phyloP scores from a whole-genome alignment of 768 basidiomycete genomes.

The Auriscalpium microsporum region DNA sequence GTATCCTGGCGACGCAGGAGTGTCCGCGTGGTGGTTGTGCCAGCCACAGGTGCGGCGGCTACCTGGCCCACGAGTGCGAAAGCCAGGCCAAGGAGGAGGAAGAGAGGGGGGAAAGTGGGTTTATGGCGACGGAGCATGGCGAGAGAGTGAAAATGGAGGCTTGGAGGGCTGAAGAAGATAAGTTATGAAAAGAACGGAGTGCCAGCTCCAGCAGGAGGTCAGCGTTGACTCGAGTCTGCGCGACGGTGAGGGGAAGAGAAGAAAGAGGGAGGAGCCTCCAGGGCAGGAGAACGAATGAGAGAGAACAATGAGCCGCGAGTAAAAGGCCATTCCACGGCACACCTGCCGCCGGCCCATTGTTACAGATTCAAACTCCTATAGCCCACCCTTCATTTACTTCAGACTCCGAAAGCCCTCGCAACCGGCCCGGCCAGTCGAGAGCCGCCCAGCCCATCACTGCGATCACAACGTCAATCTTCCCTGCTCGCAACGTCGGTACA shows the following conservation, averaged over 20 bases:
- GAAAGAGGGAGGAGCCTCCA: not conserved
- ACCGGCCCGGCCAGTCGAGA: not conserved
- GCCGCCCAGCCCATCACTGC: not conserved
- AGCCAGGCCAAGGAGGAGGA: not conserved
- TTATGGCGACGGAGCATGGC: conserved; percentile 21
- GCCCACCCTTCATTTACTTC: no score
- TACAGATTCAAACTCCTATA: not conserved
- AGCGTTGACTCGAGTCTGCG: conserved; percentile 14
- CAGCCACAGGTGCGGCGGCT: not conserved
- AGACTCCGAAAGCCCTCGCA: not conserved
- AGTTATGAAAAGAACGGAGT: conserved; percentile 24
- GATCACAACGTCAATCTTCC: not conserved
- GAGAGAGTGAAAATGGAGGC: conserved; percentile 11
- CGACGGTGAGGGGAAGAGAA: not conserved
- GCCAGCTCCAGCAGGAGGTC: conserved; percentile 29
- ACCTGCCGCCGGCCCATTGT: not conserved
- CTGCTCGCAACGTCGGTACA: not conserved
- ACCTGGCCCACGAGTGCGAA: conserved; percentile 1
- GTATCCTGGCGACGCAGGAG: conserved; percentile 14
- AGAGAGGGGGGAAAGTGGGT: not conserved
- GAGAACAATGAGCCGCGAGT: not conserved
- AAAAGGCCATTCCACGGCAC: no score
- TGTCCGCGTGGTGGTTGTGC: not conserved
- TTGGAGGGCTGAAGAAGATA: conserved; percentile 9
- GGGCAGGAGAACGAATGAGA: not conserved